Conservation (phyloP, 2,329 filamentous ascomycete genomes). For the Seiridium unicorne region DNA sequence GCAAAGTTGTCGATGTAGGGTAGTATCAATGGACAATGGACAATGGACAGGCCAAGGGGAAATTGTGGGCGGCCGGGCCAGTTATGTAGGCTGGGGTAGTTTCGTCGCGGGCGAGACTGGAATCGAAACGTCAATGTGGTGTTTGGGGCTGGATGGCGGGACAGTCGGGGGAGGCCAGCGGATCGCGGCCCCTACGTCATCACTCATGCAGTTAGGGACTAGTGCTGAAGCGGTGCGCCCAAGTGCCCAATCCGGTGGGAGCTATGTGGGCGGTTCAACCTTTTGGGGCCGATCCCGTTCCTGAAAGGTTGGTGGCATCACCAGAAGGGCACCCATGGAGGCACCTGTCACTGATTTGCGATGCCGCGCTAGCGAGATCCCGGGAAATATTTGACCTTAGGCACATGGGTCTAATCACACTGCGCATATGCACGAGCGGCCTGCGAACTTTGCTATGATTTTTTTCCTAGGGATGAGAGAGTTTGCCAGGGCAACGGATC, state of each 20-base stretch:
- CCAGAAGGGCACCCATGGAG: neutral
- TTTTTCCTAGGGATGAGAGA: no score
- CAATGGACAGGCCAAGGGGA: neutral
- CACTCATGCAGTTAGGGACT: neutral
- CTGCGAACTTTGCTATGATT: neutral
- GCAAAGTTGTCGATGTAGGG: neutral
- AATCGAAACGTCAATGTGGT: constrained; percentile 1
- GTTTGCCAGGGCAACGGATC: no score
- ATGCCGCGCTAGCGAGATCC: no score
- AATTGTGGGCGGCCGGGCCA: neutral
- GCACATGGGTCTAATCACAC: neutral
- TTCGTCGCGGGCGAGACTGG: neutral
- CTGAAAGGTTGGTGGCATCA: neutral
- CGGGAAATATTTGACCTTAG: neutral
- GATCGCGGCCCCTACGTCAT: constrained; percentile 4
- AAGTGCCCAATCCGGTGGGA: neutral
- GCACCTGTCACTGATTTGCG: neutral
- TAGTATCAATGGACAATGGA: neutral
- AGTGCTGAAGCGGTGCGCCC: constrained; percentile 2
- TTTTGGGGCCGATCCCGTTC: constrained; percentile 3
- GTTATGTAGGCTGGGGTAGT: neutral
- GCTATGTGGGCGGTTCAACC: constrained; percentile 7
- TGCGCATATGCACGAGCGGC: neutral
- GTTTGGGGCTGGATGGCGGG: neutral
- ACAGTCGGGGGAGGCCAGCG: neutral